A percentile compares a stretch with the other conserved stretches of the same genome.
These are phyloP conservation scores for Leishmania amazonensis DNA, from an alignment of 208 protist species.

Conservation along the genomic window DNA sequence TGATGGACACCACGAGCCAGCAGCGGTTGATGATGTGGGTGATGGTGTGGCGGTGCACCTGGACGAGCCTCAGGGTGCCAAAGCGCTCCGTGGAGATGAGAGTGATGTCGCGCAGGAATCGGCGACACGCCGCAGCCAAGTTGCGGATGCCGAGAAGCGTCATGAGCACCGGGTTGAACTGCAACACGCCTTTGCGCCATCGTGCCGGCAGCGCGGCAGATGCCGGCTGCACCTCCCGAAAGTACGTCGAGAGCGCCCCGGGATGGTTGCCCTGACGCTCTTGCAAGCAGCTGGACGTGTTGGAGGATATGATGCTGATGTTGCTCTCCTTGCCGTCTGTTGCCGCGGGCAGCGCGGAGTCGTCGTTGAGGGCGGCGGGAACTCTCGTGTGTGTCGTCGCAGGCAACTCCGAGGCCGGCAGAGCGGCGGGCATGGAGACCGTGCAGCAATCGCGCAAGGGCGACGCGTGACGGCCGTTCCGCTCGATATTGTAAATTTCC, in stretches of 20 bases:
- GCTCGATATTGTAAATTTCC: neutral
- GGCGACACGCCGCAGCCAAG: constrained; percentile 61
- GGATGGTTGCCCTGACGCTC: constrained; percentile 1
- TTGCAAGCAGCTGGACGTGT: constrained; percentile 28
- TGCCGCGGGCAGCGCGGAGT: neutral
- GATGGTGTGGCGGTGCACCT: constrained; percentile 56
- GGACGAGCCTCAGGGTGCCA: constrained; percentile 45
- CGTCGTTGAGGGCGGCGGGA: neutral
- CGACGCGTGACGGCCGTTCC: neutral
- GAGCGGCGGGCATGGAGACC: neutral
- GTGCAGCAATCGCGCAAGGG: neutral
- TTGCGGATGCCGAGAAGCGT: constrained; percentile 73
- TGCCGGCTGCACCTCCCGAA: constrained; percentile 45
- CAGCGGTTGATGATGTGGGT: constrained; percentile 61
- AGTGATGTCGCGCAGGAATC: constrained; percentile 72
- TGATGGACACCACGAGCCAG: constrained; percentile 70
- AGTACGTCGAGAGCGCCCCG: constrained; percentile 18
- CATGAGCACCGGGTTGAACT: constrained; percentile 76
- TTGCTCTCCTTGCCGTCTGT: constrained; percentile 19
- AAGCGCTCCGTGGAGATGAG: constrained; percentile 77
- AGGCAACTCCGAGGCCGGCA: neutral
- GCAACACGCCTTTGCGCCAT: constrained; percentile 49
- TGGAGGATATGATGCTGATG: constrained; percentile 26
- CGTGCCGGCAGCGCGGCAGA: constrained; percentile 47
- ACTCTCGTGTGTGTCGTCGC: neutral